A percentile compares a stretch with the other conserved stretches of the same genome.
These are phyloP conservation scores for Lanzia echinophila DNA, from an alignment of 2,329 filamentous ascomycete species.

Conservation along the genomic window DNA sequence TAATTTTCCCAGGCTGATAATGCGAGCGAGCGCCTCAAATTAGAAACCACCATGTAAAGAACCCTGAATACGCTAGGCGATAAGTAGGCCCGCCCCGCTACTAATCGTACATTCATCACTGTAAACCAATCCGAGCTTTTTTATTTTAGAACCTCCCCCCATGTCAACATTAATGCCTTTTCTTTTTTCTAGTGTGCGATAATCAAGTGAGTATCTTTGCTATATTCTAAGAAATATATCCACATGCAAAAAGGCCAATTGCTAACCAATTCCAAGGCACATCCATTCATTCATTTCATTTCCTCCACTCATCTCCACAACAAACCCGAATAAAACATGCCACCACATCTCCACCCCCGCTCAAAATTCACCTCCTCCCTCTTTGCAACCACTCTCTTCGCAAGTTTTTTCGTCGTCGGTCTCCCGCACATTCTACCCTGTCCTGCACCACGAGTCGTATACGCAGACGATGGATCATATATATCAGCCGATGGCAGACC, in stretches of 20 bases:
- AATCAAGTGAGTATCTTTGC: neutral
- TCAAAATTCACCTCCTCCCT: conserved; percentile 90
- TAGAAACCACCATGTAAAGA: neutral
- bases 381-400: conserved; percentile 85
- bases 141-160: neutral
- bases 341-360: conserved; percentile 81
- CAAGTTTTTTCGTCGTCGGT: conserved; percentile 87
- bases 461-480: conserved; percentile 52
- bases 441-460: conserved; percentile 68
- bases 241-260: neutral
- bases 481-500: conserved; percentile 17
- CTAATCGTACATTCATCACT: no score
- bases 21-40: neutral
- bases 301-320: neutral
- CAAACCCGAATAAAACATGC: conserved; percentile 46
- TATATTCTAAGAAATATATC: no score
- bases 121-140: conserved; percentile 6
- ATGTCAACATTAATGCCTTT: conserved; percentile 10
- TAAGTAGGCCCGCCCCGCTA: neutral
- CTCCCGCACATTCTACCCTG: conserved; percentile 88
- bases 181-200: conserved; percentile 6
- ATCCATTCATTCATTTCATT: no score
- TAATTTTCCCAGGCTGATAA: neutral
- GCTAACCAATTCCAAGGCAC: neutral
- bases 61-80: conserved; percentile 2